Evolutionary conservation across 2,329 filamentous ascomycete genomes (phyloP).

Genomic region (Daldinia sp.): DNA sequence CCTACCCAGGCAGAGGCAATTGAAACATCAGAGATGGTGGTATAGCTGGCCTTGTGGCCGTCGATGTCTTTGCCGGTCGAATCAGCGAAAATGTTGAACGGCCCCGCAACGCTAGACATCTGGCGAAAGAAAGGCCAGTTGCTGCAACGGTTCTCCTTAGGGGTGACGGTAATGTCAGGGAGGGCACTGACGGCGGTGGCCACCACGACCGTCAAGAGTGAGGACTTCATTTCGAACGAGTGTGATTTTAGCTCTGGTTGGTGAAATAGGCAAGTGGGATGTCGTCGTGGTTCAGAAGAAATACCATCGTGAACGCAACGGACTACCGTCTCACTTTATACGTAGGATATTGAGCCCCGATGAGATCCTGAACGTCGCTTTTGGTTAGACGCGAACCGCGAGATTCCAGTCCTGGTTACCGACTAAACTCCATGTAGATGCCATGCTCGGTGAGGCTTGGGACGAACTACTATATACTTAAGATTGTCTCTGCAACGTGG

Average conservation of each 20-base stretch:
- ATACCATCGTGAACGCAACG: conserved; percentile 15
- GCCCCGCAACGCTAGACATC: conserved; percentile 28
- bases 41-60: conserved; percentile 29
- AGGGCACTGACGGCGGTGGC: conserved; percentile 21
- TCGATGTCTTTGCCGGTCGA: conserved; percentile 33
- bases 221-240: conserved; percentile 17
- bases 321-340: conserved; percentile 29
- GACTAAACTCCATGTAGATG: not conserved
- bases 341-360: not conserved
- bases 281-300: not conserved
- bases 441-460: conserved; percentile 3
- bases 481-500: conserved; percentile 24
- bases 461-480: not conserved
- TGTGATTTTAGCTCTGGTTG: not conserved
- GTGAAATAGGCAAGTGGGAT: not conserved
- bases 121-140: conserved; percentile 37
- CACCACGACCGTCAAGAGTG: conserved; percentile 18
- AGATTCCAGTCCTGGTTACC: conserved; percentile 5
- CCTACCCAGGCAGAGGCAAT: conserved; percentile 32
- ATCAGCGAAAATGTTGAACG: conserved; percentile 31
- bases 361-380: not conserved
- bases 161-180: conserved; percentile 27
- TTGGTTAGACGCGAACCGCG: conserved; percentile 11
- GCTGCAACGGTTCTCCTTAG: conserved; percentile 30
- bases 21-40: conserved; percentile 16